A percentile compares a stretch with the other conserved stretches of the same genome.
Evolutionary conservation across 2,329 filamentous ascomycete genomes (phyloP).

Genomic region (Penicillium concentricum): DNA sequence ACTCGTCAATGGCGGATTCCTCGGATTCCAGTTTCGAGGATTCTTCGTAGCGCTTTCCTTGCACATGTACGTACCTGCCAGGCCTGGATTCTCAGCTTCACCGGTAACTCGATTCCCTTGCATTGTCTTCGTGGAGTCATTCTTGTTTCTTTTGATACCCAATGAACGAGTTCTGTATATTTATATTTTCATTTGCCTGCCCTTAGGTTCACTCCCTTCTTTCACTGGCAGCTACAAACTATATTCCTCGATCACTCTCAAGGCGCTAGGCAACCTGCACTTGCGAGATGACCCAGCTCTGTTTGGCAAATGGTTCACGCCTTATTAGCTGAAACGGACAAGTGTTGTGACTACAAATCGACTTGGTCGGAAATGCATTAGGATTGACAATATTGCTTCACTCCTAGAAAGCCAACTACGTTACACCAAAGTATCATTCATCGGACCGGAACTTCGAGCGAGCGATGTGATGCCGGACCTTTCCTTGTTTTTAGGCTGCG

Average conservation of each 20-base stretch:
- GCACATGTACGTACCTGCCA: not conserved
- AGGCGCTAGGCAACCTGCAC: slow-evolving; percentile 31
- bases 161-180: slow-evolving; percentile 2
- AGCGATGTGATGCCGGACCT: not conserved
- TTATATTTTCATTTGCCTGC: slow-evolving; percentile 25
- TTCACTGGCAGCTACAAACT: slow-evolving; percentile 43
- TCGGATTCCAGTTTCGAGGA: slow-evolving; percentile 30
- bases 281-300: slow-evolving; percentile 59
- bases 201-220: slow-evolving; percentile 50
- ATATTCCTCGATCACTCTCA: not conserved
- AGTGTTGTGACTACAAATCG: not conserved
- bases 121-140: slow-evolving; percentile 5
- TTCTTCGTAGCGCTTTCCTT: slow-evolving; percentile 18
- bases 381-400: not conserved
- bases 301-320: not conserved
- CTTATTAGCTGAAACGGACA: not conserved
- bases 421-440: not conserved
- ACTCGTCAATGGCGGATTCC: slow-evolving; percentile 14
- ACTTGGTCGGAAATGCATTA: not conserved
- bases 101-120: not conserved
- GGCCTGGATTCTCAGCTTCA: not conserved
- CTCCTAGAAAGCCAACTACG: not conserved
- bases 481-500: too few relatives aligned
- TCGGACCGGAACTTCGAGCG: not conserved
- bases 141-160: slow-evolving; percentile 22